Base-by-base conservation (phyloP, 2,329 filamentous ascomycete genomes). In the Talaromyces piceae region DNA sequence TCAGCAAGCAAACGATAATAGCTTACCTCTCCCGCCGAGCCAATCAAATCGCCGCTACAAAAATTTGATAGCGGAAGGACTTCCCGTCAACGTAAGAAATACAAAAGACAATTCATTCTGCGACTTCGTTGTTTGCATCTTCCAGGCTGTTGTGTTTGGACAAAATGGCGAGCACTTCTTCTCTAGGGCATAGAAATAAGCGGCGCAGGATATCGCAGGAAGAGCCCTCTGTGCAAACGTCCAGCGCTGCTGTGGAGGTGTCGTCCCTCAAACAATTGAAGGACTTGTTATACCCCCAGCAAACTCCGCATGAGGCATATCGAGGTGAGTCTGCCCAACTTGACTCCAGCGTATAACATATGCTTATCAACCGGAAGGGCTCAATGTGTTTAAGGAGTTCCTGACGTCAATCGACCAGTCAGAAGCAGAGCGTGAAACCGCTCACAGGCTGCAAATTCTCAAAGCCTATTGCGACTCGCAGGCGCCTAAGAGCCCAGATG, bases 261-360 rank as follows among this genome's bases (percentile, higher is more conserved):
- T 68, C 62, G 23, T 70, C 81, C 31, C 77, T 78, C 56, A 77
- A 81, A 48, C 86, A 93, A 63, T 74, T 93, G 54, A 79, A 79
- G 61, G 77, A 82, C 54, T 74, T 89, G 41, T 76, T 93, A 37
- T 70, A 76, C 50, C 90, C 90, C 62, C 77, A 86, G 58, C 86
- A 89, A 68, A 83, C 89, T 66, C 70, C 82, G 41, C 58, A 59
- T 20, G 64, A 65, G 72, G 75, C 62, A 75, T 81, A 68, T 77
- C 84, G 61, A 80, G 85, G 65, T 86, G 86, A 69, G 84, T 79
- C 12, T 41, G 23, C n/a, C n/a, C 9, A 1, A 8, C 7, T n/a
- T 28, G 2, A 3, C 2, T 7, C 7, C 31, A 5, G 13, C 0
- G 12, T 37, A 16, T 9, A 9, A 41, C 5, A 25, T 18, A 25